A percentile compares a stretch with the other conserved stretches of the same genome.
These are phyloP conservation scores for Ramalina intermedia DNA, from an alignment of 495 filamentous ascomycete genomes.

Conservation along the genomic window DNA sequence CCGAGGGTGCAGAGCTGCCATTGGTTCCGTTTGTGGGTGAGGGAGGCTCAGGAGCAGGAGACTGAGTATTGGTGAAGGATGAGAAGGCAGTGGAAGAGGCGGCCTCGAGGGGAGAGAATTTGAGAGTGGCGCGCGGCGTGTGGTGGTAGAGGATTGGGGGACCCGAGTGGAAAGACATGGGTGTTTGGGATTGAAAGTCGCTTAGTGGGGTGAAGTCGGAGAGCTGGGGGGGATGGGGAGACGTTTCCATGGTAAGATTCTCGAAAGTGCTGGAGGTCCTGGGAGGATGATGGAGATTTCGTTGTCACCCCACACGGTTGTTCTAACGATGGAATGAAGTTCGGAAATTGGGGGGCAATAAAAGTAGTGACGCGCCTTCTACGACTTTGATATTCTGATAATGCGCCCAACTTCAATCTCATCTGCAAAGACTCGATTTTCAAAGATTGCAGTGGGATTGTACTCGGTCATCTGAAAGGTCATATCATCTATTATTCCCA, in stretches of 20 bases:
- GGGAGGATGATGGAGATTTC: too few species aligned
- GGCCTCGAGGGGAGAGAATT: constrained; percentile 21
- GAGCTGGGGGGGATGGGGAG: constrained; percentile 32
- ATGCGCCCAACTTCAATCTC: too few species aligned
- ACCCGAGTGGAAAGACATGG: constrained; percentile 63
- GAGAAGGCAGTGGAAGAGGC: constrained; percentile 38
- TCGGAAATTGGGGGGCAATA: too few species aligned
- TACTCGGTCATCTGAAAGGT: too few species aligned
- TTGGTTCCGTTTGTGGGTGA: constrained; percentile 15
- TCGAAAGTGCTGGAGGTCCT: too few species aligned
- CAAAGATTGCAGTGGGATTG: too few species aligned
- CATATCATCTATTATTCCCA: too few species aligned
- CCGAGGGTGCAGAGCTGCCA: constrained; percentile 10
- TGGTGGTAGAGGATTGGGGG: constrained; percentile 73
- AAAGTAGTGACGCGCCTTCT: too few species aligned
- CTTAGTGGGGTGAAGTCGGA: constrained; percentile 55
- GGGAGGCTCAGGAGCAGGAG: constrained; percentile 16
- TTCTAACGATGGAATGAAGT: too few species aligned
- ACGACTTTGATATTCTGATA: too few species aligned
- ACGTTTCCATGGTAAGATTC: constrained; percentile 28
- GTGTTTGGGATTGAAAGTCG: constrained; percentile 74
- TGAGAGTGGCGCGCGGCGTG: constrained; percentile 13
- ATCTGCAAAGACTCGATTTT: too few species aligned
- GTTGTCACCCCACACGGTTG: too few species aligned
- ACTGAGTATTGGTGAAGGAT: constrained; percentile 18